phyloP scores from a whole-genome alignment of 2,329 filamentous ascomycete genomes.

The Colletotrichum sp. region DNA sequence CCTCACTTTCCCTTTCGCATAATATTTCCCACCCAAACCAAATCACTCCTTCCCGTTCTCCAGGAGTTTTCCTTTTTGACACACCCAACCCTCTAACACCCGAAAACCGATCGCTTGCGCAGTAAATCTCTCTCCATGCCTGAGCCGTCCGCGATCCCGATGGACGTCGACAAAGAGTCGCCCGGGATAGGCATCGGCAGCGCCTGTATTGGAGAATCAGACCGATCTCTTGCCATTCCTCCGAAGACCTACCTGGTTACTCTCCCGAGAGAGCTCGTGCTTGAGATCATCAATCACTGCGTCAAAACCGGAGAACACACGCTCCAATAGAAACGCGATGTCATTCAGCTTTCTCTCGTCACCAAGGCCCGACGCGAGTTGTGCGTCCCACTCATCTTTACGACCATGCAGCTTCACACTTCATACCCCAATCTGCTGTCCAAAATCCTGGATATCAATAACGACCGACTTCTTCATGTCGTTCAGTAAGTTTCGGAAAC shows the following conservation, averaged over 20 bases:
- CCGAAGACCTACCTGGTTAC: neutral
- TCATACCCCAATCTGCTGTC: neutral
- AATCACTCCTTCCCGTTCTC: neutral
- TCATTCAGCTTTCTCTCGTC: neutral
- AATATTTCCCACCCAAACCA: neutral
- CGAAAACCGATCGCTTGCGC: neutral
- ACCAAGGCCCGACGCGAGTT: neutral
- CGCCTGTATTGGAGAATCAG: neutral
- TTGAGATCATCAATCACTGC: neutral
- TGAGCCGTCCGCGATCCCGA: accelerated
- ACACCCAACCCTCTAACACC: no score
- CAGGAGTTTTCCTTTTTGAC: accelerated
- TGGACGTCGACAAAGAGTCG: neutral
- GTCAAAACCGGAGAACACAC: neutral
- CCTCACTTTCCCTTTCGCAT: neutral
- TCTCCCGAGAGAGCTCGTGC: neutral
- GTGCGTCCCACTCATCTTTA: neutral
- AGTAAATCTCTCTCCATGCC: accelerated
- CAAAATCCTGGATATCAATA: accelerated
- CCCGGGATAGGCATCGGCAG: neutral
- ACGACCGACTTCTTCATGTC: accelerated
- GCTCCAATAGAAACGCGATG: neutral
- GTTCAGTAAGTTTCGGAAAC: neutral
- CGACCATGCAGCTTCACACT: accelerated
- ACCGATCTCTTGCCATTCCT: neutral